Evolutionary conservation across 139 green algal genomes (phyloP).

Genomic region (Axilococcus clingmanii): DNA sequence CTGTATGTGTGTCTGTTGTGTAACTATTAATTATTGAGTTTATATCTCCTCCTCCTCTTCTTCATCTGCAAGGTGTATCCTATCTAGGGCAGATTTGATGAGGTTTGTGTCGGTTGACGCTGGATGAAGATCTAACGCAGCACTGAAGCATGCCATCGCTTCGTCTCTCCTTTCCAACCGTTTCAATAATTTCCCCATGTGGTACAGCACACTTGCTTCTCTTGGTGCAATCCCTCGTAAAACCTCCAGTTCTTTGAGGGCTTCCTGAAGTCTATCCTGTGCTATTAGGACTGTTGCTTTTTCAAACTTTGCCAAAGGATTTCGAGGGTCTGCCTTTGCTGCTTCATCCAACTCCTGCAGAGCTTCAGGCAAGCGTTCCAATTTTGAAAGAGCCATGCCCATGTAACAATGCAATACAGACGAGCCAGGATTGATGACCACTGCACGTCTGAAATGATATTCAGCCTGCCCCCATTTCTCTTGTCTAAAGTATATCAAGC

Average conservation of each 20-base stretch:
- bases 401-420: constrained; percentile 86
- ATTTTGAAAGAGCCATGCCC: constrained; percentile 72
- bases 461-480: constrained; percentile 87
- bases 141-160: constrained; percentile 61
- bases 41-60: constrained; percentile 58
- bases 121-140: constrained; percentile 78
- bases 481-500: constrained; percentile 83
- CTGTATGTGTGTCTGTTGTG: too few relatives aligned
- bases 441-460: constrained; percentile 72
- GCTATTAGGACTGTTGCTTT: constrained; percentile 64
- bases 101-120: constrained; percentile 56
- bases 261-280: constrained; percentile 44
- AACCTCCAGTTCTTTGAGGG: constrained; percentile 56
- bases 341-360: constrained; percentile 60
- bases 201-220: constrained; percentile 81
- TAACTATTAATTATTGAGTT: background rate
- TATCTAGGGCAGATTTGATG: constrained; percentile 86
- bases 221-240: constrained; percentile 70
- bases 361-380: constrained; percentile 54
- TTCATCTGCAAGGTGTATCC: constrained; percentile 56
- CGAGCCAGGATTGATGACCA: constrained; percentile 63
- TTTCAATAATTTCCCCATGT: constrained; percentile 77
- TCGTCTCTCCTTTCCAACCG: constrained; percentile 49
- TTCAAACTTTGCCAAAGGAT: constrained; percentile 90
- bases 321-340: constrained; percentile 65